Conservation (phyloP, 2,329 filamentous ascomycete genomes). For the Trichoderma asperellum region DNA sequence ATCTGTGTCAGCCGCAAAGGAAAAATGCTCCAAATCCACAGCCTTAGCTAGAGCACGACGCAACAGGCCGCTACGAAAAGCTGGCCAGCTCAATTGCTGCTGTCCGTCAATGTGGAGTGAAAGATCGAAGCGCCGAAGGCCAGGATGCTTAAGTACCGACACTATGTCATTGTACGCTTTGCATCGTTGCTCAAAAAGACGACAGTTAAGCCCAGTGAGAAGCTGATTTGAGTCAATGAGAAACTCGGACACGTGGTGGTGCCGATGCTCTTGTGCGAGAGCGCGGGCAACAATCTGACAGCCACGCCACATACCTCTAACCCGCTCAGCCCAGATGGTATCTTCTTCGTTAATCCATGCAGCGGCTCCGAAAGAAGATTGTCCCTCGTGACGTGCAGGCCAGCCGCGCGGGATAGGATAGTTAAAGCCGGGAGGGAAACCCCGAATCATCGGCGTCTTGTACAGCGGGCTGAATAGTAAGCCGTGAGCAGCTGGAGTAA, state of each 20-base stretch:
- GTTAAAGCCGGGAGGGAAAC: constrained; percentile 45
- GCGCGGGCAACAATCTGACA: neutral
- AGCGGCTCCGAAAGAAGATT: neutral
- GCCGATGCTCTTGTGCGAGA: neutral
- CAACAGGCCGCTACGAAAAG: neutral
- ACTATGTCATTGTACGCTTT: neutral
- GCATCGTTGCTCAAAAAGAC: neutral
- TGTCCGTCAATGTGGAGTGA: neutral
- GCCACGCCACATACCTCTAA: constrained; percentile 3
- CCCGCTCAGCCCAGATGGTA: neutral
- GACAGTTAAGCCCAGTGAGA: constrained; percentile 26
- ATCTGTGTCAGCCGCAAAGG: neutral
- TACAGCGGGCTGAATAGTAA: constrained; percentile 43
- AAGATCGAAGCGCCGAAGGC: neutral
- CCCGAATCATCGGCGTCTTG: constrained; percentile 48
- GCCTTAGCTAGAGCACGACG: neutral
- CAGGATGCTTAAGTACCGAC: neutral
- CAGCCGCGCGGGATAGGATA: constrained; percentile 41
- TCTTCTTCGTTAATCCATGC: neutral
- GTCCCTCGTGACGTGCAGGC: constrained; percentile 27
- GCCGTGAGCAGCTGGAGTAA: constrained; percentile 48
- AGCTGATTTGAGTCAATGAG: neutral
- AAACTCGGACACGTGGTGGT: constrained; percentile 25
- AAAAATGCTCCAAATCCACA: neutral
- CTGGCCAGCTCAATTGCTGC: neutral